These are phyloP conservation scores for Williopsis jadinii DNA, from an alignment of 1,139 yeast species.

Conservation along the genomic window DNA sequence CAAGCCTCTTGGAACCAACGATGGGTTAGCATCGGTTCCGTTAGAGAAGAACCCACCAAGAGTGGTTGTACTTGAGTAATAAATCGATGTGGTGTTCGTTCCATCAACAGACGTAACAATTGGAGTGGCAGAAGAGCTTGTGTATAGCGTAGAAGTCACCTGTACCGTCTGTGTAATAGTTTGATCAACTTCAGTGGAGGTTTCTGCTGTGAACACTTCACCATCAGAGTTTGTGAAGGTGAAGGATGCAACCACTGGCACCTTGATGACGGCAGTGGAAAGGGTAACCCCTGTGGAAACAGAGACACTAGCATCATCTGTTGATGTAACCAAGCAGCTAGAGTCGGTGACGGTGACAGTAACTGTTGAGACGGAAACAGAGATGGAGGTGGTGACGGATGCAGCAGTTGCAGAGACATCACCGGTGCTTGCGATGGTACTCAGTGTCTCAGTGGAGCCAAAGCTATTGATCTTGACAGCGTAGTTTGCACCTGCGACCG, in stretches of 20 bases:
- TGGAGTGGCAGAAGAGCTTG: slow-evolving; percentile 22
- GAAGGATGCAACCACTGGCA: slow-evolving; percentile 17
- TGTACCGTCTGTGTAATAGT: slow-evolving; percentile 15
- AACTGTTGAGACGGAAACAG: slow-evolving; percentile 9
- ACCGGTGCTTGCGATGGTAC: slow-evolving; percentile 2
- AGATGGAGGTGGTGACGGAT: background rate
- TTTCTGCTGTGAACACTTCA: slow-evolving; percentile 15
- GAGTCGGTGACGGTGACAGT: slow-evolving; percentile 12
- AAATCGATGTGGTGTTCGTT: slow-evolving; percentile 11
- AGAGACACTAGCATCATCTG: too few species aligned
- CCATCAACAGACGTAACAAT: slow-evolving; percentile 6
- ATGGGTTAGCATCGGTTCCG: slow-evolving; percentile 24
- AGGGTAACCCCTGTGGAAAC: slow-evolving; percentile 3
- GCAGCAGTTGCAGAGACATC: background rate
- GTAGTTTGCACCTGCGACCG: background rate
- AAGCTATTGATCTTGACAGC: slow-evolving; percentile 1
- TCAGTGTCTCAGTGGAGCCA: background rate
- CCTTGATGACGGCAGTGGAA: slow-evolving; percentile 10
- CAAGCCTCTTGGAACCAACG: slow-evolving; percentile 12
- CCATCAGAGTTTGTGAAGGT: slow-evolving; percentile 20
- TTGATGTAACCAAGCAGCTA: slow-evolving; percentile 5
- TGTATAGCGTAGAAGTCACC: slow-evolving; percentile 14
- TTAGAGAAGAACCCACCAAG: slow-evolving; percentile 27
- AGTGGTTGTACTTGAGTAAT: slow-evolving; percentile 20
- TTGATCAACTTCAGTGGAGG: slow-evolving; percentile 21